Evolutionary conservation across 2,329 filamentous ascomycete genomes (phyloP), one percentile per base, ranked within the genome.

Genomic region (Onygenales sp.): DNA sequence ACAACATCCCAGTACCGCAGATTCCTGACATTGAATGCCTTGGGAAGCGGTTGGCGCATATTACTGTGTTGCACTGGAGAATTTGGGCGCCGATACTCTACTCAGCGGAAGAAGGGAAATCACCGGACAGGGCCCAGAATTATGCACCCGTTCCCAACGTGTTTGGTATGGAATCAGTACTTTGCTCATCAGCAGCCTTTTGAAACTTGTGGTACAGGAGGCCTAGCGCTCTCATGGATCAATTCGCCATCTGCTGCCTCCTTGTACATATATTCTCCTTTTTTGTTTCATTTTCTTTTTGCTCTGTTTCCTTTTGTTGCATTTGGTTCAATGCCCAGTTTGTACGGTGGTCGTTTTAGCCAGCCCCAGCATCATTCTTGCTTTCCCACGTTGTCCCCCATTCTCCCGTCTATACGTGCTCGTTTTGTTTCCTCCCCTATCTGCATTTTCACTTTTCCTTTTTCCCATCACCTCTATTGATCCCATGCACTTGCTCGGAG

Each of bases 61-160:
- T 96, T 44, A 83, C 87, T 11, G 78, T 93, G 5, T 73, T 97
- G 27, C 90, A 96, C 69, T 96, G 91, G 90, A 81, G 88, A 48
- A 86, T 95, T 2, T 97, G 91, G 89, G 80, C 81, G 1, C 81
- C 82, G 2, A 75, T 95, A 51, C 82, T 86, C 10, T 95, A 95
- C 65, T 32, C n/a, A 7, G n/a, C 46, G 17, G 47, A 51, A 50
- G 52, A 54, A 31, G 21, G 21, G 48, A 39, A 7, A 6, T 46
- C 14, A 43, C 11, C 27, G 11, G 7, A 43, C 32, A 46, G 21
- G 21, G 21, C 21, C 21, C n/a, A 10, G 2, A 21, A 36, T 17
- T 13, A 9, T 27, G 47, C 47, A 31, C 47, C 47, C 14, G 27
- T 14, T 2, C 7, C 14, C 10, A 39, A 31, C 21, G 35, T 1